Base-by-base conservation (phyloP, 1,284 basidiomycete genomes). In the Pisolithus thermaeus region DNA sequence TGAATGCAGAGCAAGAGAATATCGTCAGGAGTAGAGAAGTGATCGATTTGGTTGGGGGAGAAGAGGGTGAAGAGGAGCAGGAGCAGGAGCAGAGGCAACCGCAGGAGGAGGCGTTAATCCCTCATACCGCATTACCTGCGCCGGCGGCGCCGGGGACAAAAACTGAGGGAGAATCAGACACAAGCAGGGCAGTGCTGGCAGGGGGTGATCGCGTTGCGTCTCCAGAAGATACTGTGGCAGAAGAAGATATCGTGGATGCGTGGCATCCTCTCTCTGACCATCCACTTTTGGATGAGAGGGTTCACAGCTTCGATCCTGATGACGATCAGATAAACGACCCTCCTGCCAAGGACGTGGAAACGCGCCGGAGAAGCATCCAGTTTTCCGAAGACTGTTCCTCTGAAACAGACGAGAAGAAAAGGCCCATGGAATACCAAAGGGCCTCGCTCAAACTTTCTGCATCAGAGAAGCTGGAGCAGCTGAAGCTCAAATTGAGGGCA, bases 401-500 rank as follows among this genome's bases (percentile, higher is more conserved):
- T 48, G 62, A 61, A 18, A 55, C 40, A 48, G 48, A 47, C 46
- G 61, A 69, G 50, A 65, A 57, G 48, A 62, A 47, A 7, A 54
- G 46, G 2, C 55, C 44, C 50, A 56, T 48, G 41, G 32, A 50
- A 28, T 53, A 55, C 36, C 51, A 57, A 38, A 55, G 58, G 23
- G 18, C 55, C 39, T 32, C 56, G 38, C 56, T 55, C 41, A 54
- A 65, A 30, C 7, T 51, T 9, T 46, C 44, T 11, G 18, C 44
- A 9, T 46, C 44, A 6, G 44, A 46, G 44, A 46, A 46, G 44
- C 44, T 46, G 16, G 54, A 58, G 41, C 55, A 58, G 56, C 57
- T 74, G 42, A 59, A 63, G 25, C 60, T 70, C 47, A 64, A 69
- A 49, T 59, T 66, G 35, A 73, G 74, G 50, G 18, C 44, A 35